These are phyloP conservation scores for Leccinum boreale DNA, from an alignment of 768 basidiomycete genomes.

Conservation along the genomic window DNA sequence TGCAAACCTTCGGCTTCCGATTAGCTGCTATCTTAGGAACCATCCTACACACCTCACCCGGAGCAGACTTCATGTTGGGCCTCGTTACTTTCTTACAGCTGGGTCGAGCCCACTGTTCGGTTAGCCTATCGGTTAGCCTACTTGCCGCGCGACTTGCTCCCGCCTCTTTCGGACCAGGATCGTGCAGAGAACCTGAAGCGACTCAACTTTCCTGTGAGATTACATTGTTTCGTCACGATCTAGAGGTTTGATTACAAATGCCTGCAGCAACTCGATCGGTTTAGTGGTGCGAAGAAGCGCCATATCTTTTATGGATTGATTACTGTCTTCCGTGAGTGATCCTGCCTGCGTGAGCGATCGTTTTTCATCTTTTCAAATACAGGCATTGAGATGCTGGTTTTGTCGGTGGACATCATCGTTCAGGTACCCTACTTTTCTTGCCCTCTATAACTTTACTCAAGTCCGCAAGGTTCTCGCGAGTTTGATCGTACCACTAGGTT, in stretches of 20 bases:
- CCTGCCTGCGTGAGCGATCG: neutral
- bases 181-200: neutral
- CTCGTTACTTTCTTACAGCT: neutral
- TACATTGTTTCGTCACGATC: neutral
- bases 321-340: constrained; percentile 2
- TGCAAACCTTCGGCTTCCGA: neutral
- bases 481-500: neutral
- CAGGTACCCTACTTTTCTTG: neutral
- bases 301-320: constrained; percentile 1
- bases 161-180: constrained; percentile 2
- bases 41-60: neutral
- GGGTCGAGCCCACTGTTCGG: constrained; percentile 1
- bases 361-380: neutral
- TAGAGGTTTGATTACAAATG: neutral
- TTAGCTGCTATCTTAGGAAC: neutral
- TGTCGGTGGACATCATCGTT: neutral
- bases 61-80: constrained; percentile 2
- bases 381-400: neutral
- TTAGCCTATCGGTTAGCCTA: neutral
- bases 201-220: neutral
- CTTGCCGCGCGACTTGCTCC: neutral
- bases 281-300: neutral
- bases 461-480: neutral
- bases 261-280: constrained; percentile 1
- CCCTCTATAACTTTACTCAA: neutral